A percentile compares a stretch with the other conserved stretches of the same genome.
phyloP scores from a whole-genome alignment of 768 basidiomycete genomes.

The Rhodosporidiobolus odoratus region DNA sequence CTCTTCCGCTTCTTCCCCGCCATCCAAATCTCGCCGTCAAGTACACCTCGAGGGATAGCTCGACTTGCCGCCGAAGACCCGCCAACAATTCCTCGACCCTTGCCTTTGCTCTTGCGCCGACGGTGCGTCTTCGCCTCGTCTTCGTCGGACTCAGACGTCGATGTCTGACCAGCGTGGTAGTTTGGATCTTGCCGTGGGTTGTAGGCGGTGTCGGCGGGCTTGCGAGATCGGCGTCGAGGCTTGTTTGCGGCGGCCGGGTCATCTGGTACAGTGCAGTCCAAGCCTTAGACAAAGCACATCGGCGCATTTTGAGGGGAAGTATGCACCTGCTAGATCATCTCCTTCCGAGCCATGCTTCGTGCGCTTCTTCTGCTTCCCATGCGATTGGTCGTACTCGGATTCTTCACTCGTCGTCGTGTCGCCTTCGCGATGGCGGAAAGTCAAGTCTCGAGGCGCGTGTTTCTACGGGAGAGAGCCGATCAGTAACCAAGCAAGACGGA shows the following conservation, averaged over 20 bases:
- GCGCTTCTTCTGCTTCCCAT: conserved; percentile 20
- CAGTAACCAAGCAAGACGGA: not conserved
- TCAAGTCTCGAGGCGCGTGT: conserved; percentile 6
- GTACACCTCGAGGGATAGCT: conserved; percentile 29
- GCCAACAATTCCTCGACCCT: not conserved
- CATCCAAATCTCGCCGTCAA: conserved; percentile 31
- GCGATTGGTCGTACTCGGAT: conserved; percentile 7
- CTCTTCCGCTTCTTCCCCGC: conserved; percentile 32
- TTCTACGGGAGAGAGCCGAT: conserved; percentile 7
- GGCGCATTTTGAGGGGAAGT: not conserved
- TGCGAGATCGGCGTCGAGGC: conserved; percentile 8
- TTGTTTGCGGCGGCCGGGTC: not conserved
- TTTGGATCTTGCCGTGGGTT: conserved; percentile 5
- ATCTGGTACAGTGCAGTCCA: not conserved
- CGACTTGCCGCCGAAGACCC: not conserved
- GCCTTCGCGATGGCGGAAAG: conserved; percentile 1
- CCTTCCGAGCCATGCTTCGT: conserved; percentile 15
- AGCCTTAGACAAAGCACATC: not conserved
- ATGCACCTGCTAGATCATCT: conserved; percentile 6
- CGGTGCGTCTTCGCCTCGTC: not conserved
- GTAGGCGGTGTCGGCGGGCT: conserved; percentile 21
- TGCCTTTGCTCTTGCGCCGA: conserved; percentile 29
- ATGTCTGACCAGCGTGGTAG: conserved; percentile 18
- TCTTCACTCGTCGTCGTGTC: conserved; percentile 26
- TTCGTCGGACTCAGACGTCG: conserved; percentile 11